These are phyloP conservation scores for Boletus smithii DNA, from an alignment of 1,284 basidiomycete species.

Conservation along the genomic window DNA sequence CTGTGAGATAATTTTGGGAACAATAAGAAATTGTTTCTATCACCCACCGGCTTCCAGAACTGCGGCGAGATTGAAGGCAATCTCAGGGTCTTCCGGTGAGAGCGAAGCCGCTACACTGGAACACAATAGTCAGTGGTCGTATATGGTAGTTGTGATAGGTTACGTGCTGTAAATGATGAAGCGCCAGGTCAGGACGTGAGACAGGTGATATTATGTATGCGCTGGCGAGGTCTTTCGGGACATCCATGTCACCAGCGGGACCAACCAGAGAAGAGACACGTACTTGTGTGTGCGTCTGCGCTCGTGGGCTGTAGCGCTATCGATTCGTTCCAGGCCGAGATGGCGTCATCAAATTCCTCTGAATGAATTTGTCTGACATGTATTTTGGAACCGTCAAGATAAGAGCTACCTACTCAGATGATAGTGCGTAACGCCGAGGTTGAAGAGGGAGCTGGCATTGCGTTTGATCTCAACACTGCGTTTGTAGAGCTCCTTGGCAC, in stretches of 20 bases:
- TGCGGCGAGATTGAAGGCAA: conserved; percentile 90
- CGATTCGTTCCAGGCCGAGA: conserved; percentile 83
- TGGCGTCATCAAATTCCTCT: conserved; percentile 87
- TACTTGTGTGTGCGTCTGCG: conserved; percentile 91
- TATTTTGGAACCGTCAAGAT: conserved; percentile 15
- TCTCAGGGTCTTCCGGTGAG: conserved; percentile 90
- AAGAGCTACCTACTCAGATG: conserved; percentile 65
- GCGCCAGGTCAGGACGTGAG: conserved; percentile 83
- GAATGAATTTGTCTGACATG: conserved; percentile 20
- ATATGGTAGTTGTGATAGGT: conserved; percentile 22
- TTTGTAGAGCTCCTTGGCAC: conserved; percentile 75
- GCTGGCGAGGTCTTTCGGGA: conserved; percentile 76
- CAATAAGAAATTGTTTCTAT: conserved; percentile 31
- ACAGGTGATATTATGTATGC: conserved; percentile 89
- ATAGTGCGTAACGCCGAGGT: conserved; percentile 86
- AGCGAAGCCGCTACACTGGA: conserved; percentile 80
- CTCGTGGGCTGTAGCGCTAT: conserved; percentile 81
- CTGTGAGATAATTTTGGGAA: conserved; percentile 32
- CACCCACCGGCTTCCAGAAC: conserved; percentile 83
- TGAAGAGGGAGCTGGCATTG: conserved; percentile 82
- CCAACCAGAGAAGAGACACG: conserved; percentile 32
- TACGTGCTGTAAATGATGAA: conserved; percentile 81
- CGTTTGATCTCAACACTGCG: conserved; percentile 80
- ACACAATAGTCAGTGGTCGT: conserved; percentile 31
- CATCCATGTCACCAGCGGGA: conserved; percentile 28